Base-by-base conservation (phyloP, 345 rosid genomes). In the Brassica cretica region DNA sequence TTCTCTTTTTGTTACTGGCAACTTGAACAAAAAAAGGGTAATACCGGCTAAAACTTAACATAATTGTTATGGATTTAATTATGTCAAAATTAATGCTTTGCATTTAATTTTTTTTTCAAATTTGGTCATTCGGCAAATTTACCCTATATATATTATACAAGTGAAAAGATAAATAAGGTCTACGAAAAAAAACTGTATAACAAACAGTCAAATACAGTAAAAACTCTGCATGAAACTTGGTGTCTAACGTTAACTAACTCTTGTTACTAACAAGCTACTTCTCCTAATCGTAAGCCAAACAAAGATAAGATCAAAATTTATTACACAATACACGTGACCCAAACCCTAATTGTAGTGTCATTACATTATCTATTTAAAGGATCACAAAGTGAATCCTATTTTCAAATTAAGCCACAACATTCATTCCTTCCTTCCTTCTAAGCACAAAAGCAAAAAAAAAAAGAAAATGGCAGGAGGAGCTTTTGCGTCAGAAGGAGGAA, bases 381-480 rank as follows among this genome's bases (percentile, higher is more conserved):
- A 68, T 29, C 68, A 68, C 74, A 76, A 60, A 30, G 37, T 14
- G 33, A 75, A 56, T 15, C 29, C 4, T 41, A 66, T 75, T 56
- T 76, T 62, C 29, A 6, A 62, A 70, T 9, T 16, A 76, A 76
- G 62, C 61, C 14, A 68, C 37, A 76, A 14, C 11, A 59, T 29
- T 29, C 11, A 41, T 29, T 29, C 21, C 46, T 51, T 51, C 58
- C 53, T 46, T 51, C 72, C 15, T 68, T 68, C 53, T 12, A 60
- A 41, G 15, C 30, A n/a, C 59, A 39, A 46, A 64, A 75, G 25
- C 66, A 24, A 78, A 71, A 35, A 19, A 1, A 80, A 63, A 30
- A 19, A 19, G 21, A 19, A 19, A 63, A 63, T 87, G 90, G 90
- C 85, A 18, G 84, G 78, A 69, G 88, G 87, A 77, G 85, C 78